Evolutionary conservation across 306 rosid genomes (phyloP).

Genomic region (Vigna mungo): DNA sequence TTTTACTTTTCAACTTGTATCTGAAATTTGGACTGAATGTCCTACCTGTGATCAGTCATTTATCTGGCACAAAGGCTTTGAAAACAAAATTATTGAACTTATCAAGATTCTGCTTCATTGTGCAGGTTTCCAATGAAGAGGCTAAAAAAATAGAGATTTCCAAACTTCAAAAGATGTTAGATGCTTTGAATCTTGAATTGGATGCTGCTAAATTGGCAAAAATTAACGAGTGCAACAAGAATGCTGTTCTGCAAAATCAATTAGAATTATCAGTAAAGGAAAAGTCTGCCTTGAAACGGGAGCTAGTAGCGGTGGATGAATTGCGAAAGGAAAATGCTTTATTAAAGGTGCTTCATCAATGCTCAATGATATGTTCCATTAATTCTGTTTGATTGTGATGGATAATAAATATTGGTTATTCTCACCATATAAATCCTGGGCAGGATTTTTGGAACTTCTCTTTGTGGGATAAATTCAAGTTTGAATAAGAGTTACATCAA

Average conservation of each 20-base stretch:
- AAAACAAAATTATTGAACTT: constrained; percentile 23
- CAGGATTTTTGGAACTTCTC: constrained; percentile 8
- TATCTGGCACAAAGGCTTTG: constrained; percentile 29
- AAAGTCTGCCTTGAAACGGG: constrained; percentile 81
- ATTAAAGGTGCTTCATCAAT: constrained; percentile 64
- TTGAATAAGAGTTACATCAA: constrained; percentile 2
- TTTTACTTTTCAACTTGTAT: constrained; percentile 10
- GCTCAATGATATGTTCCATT: constrained; percentile 19
- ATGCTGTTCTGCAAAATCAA: constrained; percentile 88
- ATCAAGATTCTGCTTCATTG: constrained; percentile 37
- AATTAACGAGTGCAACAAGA: constrained; percentile 95
- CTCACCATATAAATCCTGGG: constrained; percentile 24
- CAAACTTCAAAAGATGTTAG: constrained; percentile 74
- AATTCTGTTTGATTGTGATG: constrained; percentile 31
- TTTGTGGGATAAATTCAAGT: constrained; percentile 1
- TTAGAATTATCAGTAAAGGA: constrained; percentile 77
- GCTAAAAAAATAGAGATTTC: constrained; percentile 73
- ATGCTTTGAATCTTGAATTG: constrained; percentile 80
- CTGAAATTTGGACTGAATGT: constrained; percentile 34
- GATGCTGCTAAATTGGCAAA: constrained; percentile 89
- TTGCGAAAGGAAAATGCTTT: constrained; percentile 77
- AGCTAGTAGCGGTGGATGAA: constrained; percentile 68
- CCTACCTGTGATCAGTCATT: constrained; percentile 22
- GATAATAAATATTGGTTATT: constrained; percentile 1
- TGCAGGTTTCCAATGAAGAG: constrained; percentile 94